Evolutionary conservation across 2,329 filamentous ascomycete genomes (phyloP), one percentile per base, ranked within the genome.

Genomic region (Immersiporthe knoxdaviesiana): DNA sequence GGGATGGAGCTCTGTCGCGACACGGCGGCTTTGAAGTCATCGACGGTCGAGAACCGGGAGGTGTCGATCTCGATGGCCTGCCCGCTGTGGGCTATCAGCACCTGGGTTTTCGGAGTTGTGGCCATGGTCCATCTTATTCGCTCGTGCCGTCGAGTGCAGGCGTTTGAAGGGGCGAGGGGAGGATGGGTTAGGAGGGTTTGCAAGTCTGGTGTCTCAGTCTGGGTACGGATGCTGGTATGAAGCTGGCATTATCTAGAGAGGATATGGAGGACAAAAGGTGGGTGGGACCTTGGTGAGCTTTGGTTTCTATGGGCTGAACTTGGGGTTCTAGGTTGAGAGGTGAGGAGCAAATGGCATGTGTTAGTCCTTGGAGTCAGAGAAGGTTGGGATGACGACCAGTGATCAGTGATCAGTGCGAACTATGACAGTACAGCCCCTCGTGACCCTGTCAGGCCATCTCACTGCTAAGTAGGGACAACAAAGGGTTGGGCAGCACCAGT

Each of bases 11-110:
- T 91, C 76, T 91, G 88, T 74, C 87, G 87, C 71, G 91, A 86
- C 74, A 98, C 91, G 89, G 93, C 96, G 79, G 86, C 82, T 80
- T 92, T 93, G 74, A 98, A 88, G 72, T 92, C 91, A 81, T 98
- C 95, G 78, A 97, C 87, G 69, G 90, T 91, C 75, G 87, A 85
- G 81, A 95, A 92, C 78, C 89, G 88, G 73, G 90, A 86, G 74
- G 90, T 88, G 82, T 97, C 92, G 79, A 92, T 87, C 79, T 90
- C 86, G 78, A 97, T 87, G 82, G 91, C 91, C 85, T 93, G 91
- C 84, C 95, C 95, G 81, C 92, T 94, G 83, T 97, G 94, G 86
- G 93, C 94, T 60, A 50, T 61, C n/a, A 82, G 82, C 84, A 86
- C 85, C 77, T 81, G 81, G 61, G 44, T 27, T 30, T 24, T 50